Evolutionary conservation across 2,329 filamentous ascomycete species (phyloP), one percentile per base, ranked within the genome.

Genomic region (Paecilomyces sp.): DNA sequence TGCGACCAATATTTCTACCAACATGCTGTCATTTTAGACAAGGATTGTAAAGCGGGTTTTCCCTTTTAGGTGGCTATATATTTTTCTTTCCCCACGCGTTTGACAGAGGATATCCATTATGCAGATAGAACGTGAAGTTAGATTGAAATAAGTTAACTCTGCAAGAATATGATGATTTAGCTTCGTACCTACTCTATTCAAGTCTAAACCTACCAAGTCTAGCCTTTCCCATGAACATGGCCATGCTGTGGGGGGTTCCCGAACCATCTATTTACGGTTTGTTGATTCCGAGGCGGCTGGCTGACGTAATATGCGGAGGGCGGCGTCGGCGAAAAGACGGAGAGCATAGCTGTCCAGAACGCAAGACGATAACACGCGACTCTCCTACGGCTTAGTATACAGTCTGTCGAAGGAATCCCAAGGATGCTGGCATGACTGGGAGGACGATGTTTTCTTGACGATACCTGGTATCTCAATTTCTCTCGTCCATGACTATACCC

Each of bases 221-320:
- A 33, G 31, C 31, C 3, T 2, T 33, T 33, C 8, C 31, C 31
- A 33, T 9, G 8, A 12, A 33, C 31, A 12, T 33, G 31, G 8
- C 31, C n/a, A 6, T 47, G 36, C 31, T 47, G n/a, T 47, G 36
- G 15, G 36, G 15, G 8, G 13, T 18, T 47, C 36, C 36, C 36
- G 36, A 47, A 47, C 13, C n/a, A 33, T 33, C 13, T 47, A 33
- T 33, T 4, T 5, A 47, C 36, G 36, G 36, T 4, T n/a, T 41
- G 36, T 41, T 15, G 12, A 41, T 47, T 8, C 36, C 36, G 36
- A n/a, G 36, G 15, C 36, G 36, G 13, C n/a, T 6, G n/a, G 65
- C 65, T 68, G 66, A 68, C 65, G 62, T 69, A 68, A 67, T 58
- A 64, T 66, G 66, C 63, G 66, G 66, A 66, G 67, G 58, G 62